Base-by-base conservation (phyloP, 305 asterid species). In the Plantago lanceolata region DNA sequence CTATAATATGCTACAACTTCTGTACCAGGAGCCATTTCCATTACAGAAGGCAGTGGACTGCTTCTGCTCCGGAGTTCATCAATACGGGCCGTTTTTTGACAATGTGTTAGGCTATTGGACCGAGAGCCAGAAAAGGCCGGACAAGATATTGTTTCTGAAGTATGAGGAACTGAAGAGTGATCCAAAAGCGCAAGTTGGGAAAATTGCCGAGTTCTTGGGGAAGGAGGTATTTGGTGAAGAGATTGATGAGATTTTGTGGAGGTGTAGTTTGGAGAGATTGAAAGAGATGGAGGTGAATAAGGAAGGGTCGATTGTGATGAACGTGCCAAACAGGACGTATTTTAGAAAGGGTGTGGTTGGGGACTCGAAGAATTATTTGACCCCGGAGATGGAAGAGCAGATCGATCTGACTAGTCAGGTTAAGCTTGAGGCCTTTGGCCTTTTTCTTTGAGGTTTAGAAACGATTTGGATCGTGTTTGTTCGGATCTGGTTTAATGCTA, bases 261-360 rank as follows among this genome's bases (percentile, higher is more conserved):
- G 77, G 67, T 79, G 85, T 29, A 73, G 85, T 43, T 60, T 84
- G 67, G 85, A 77, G 45, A 81, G 82, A 71, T 67, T 84, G 0
- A 75, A 72, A 65, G 63, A 65, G 49, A 68, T 83, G 79, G 84
- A 81, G 28, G 89, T 81, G 52, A 81, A 83, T 55, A 74, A 71
- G 64, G 69, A 19, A 48, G 83, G 80, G 3, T 71, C 84, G 3
- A n/a, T 56, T 47, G 0, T 78, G 45, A 19, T 6, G 26, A 61
- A 68, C 43, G 78, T 78, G 58, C 85, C 79, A 1, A 81, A 78
- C 26, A 76, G 68, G 66, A 56, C 65, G 8, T 79, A 40, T 43
- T 85, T 85, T 43, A 74, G 92, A 71, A 71, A 74, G 56, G 92
- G 88, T 33, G 77, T 69, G 24, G 88, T 82, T 53, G 88, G 88